Base-by-base conservation (phyloP, 345 rosid species). In the Alliaria petiolata region DNA sequence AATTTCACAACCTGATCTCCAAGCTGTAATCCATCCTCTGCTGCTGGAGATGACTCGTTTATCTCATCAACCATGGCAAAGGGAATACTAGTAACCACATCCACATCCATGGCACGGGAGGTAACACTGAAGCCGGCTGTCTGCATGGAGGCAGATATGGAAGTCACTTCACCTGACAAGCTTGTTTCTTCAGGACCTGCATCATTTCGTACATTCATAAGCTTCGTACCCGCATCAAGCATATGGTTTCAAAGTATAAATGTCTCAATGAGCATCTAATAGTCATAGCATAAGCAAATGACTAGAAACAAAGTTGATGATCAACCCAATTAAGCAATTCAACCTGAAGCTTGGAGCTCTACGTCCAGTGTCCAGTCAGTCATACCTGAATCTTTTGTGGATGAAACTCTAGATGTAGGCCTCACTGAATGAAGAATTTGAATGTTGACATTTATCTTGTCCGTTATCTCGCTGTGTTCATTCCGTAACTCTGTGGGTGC, bases 1-100 rank as follows among this genome's bases (percentile, higher is more conserved):
- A 93, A 93, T 72, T 85, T 89, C 71, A 93, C 76, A 69, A 93
- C 79, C 83, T 86, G 97, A 81, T 91, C 98, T 59, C 98, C 96
- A 56, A 93, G 97, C 76, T 91, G 98, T 73, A 93, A 77, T 59
- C 98, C 98, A 82, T 86, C 97, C 81, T 91, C 96, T 6, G 89
- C 96, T 16, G 98, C 92, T 22, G 98, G 98, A 55, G 98, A 91
- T 62, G 83, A 81, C 78, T 93, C 95, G 46, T 86, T 79, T 65
- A 93, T 91, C 84, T 93, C 97, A 81, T 89, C 95, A 78, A 91
- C 83, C 79, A 89, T 81, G 30, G 96, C 95, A 70, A 91, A 93
- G 14, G 96, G 93, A 70, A 83, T 57, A 63, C 80, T 80, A 60
- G 77, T 62, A 54, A 83, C 55, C 59, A 72, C 57, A 78, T 86